Conservation (phyloP, 2,329 filamentous ascomycete species). For the Exophiala bonariae region DNA sequence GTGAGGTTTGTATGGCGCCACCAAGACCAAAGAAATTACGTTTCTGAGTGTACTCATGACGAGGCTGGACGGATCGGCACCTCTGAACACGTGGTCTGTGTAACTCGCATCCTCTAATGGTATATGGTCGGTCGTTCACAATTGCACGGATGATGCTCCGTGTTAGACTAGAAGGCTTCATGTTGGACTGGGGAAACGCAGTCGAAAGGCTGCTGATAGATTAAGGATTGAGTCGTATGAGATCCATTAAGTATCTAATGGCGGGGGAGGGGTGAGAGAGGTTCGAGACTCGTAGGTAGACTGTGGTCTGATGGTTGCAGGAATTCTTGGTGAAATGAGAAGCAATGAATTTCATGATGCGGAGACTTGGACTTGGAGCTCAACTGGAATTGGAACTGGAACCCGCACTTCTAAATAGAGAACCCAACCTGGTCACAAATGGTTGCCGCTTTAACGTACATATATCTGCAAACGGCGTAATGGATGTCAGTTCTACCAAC, state of each 20-base stretch:
- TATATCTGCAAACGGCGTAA: too few species aligned
- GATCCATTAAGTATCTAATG: neutral
- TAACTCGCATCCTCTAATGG: conserved; percentile 15
- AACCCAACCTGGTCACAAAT: too few species aligned
- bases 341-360: too few species aligned
- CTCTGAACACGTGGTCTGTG: neutral
- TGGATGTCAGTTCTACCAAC: too few species aligned
- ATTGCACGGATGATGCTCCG: conserved; percentile 46
- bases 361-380: too few species aligned
- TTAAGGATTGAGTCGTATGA: too few species aligned
- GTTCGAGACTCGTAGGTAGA: neutral
- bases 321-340: too few species aligned
- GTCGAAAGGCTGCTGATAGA: too few species aligned
- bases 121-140: conserved; percentile 44
- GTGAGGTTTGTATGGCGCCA: conserved; percentile 9
- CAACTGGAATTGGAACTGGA: too few species aligned
- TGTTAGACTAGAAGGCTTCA: conserved; percentile 45
- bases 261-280: neutral
- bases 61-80: neutral
- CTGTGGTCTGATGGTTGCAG: neutral
- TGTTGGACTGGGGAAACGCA: conserved; percentile 24
- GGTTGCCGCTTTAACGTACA: too few species aligned
- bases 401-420: too few species aligned
- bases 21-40: conserved; percentile 25
- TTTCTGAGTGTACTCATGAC: conserved; percentile 11